Evolutionary conservation across 1,284 basidiomycete species (phyloP).

Genomic region (Tylopilus orsonianus): DNA sequence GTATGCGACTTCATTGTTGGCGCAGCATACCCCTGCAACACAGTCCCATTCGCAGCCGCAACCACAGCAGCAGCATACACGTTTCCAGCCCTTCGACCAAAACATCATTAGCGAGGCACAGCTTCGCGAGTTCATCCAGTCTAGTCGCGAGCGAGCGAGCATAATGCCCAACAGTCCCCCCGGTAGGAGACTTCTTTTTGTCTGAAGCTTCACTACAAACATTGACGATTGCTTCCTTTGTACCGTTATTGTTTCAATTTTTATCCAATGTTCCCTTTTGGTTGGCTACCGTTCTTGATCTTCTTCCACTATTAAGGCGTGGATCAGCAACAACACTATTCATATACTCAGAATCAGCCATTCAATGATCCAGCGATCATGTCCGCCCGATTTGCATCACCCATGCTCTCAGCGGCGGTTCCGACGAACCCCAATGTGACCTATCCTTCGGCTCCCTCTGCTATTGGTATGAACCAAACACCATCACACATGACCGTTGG

Average conservation of each 20-base stretch:
- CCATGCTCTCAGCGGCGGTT: conserved; percentile 23
- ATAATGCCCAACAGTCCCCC: conserved; percentile 35
- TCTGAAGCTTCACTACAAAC: conserved; percentile 34
- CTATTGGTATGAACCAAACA: conserved; percentile 14
- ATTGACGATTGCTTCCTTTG: conserved; percentile 37
- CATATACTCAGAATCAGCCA: conserved; percentile 41
- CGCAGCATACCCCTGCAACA: conserved; percentile 46
- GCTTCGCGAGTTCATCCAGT: conserved; percentile 69
- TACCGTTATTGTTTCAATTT: conserved; percentile 22
- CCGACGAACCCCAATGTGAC: conserved; percentile 13
- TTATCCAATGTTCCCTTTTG: conserved; percentile 10
- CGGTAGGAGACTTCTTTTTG: conserved; percentile 52
- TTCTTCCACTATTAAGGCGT: conserved; percentile 24
- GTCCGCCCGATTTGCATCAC: conserved; percentile 64
- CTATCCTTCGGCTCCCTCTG: conserved; percentile 11
- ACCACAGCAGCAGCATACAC: conserved; percentile 37
- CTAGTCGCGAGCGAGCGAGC: conserved; percentile 56
- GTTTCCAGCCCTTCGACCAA: conserved; percentile 59
- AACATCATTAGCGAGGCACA: conserved; percentile 65
- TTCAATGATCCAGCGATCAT: conserved; percentile 82
- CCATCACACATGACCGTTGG: conserved; percentile 44
- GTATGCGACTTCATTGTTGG: conserved; percentile 46
- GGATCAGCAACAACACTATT: conserved; percentile 40
- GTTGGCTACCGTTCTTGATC: conserved; percentile 18
- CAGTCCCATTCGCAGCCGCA: conserved; percentile 30